Base-by-base conservation (phyloP, 805 yeast species). In the Kodamaea jinghongensis region DNA sequence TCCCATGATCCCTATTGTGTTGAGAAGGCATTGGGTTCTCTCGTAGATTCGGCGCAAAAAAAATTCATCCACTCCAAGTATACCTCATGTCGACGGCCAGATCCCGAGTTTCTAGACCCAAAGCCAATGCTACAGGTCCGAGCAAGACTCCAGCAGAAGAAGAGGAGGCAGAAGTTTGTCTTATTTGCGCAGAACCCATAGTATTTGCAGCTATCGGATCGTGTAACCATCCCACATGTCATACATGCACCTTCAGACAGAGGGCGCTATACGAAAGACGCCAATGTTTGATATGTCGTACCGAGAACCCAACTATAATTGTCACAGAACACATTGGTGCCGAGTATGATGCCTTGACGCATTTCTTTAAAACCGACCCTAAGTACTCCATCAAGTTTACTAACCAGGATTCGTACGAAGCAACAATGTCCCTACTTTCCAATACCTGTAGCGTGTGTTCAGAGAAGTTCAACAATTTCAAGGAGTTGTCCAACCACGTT, bases 141-240 rank as follows among this genome's bases (percentile, higher is more conserved):
- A 12, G 13, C 12, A 12, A 8, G 26, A 5, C 6, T 11, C 14
- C 17, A 28, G 31, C 11, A 11, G 69, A 65, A 28, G 73, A 64
- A n/a, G 60, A 51, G 6, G 73, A 73, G 9, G 54, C 63, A 23
- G n/a, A n/a, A n/a, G n/a, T n/a, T n/a, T 90, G 97, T 71, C 63
- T 89, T 15, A 86, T 93, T 42, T 93, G 99, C 66, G 93, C 97
- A 0, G 83, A 86, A 33, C 66, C 67, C 22, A 70, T 88, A 17
- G 48, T 51, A n/a, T 75, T 71, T 49, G 79, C 81, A 2, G 87
- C 95, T 0, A 54, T 85, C 7, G 76, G 93, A 1, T 86, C 88
- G 0, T 93, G 99, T 61, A 80, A 82, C 51, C 98, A 93, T 57
- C 74, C 70, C 25, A 79, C 89, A 0, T 93, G 99, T 60, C 86